These are phyloP conservation scores for Eucommia ulmoides DNA, from an alignment of 257 asterid species.

Conservation along the genomic window DNA sequence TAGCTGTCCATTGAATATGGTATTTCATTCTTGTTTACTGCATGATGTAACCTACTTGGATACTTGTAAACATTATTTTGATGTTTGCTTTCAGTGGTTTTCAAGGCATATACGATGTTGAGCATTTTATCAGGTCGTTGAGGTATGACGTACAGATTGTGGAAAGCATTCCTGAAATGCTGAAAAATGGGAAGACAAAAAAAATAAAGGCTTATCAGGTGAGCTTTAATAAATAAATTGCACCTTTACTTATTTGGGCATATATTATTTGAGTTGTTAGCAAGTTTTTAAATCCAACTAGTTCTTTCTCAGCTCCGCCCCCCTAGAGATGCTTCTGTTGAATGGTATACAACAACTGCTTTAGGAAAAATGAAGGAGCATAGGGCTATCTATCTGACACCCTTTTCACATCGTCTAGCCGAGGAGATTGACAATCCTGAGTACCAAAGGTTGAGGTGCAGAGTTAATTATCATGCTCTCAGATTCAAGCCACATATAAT, in stretches of 20 bases:
- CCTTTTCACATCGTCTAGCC: slow-evolving; percentile 94
- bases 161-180: slow-evolving; percentile 79
- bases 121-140: slow-evolving; percentile 79
- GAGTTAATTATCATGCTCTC: slow-evolving; percentile 95
- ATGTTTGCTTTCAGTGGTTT: slow-evolving; percentile 53
- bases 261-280: background rate
- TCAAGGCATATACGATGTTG: slow-evolving; percentile 86
- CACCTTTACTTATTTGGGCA: no score
- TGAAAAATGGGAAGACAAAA: slow-evolving; percentile 73
- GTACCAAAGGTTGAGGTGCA: slow-evolving; percentile 88
- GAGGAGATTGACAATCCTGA: slow-evolving; percentile 89
- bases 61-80: slow-evolving; percentile 3
- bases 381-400: slow-evolving; percentile 92
- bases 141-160: slow-evolving; percentile 78
- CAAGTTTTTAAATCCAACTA: slow-evolving; percentile 8
- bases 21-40: background rate
- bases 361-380: slow-evolving; percentile 82
- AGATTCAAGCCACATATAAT: slow-evolving; percentile 82
- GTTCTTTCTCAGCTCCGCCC: slow-evolving; percentile 57
- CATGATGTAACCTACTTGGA: background rate
- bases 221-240: slow-evolving; percentile 8
- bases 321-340: slow-evolving; percentile 88
- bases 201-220: slow-evolving; percentile 88
- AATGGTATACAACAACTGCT: slow-evolving; percentile 87
- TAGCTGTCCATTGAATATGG: background rate